Base-by-base conservation (phyloP, 225 moss, liverwort and hornwort species). In the Climacium dendroides region DNA sequence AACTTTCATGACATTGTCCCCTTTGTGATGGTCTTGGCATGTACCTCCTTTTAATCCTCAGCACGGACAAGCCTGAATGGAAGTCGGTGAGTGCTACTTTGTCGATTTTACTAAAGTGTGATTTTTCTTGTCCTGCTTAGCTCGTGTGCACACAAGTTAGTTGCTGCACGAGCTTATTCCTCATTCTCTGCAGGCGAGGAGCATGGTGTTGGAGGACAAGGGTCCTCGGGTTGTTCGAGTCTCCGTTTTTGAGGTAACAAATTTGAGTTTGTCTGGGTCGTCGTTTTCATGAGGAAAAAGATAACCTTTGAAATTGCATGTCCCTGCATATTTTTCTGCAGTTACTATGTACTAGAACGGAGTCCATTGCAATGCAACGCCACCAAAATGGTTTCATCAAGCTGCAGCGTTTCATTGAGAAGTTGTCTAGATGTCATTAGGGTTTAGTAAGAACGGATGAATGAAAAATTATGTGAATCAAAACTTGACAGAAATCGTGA, bases 61-160 rank as follows among this genome's bases (percentile, higher is more conserved):
- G 98, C 80, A 96, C 98, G 87, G 94, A 98, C 89, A 96, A 96
- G 91, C 98, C 98, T 39, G 88, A 92, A 88, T 98, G 98, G 98
- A 96, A 92, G 87, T 95, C 96, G 86, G 98, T 98, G 82, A 92
- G 92, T 92, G 79, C 71, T 91, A 47, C 67, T 59, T 74, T 34
- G 52, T 86, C 50, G 69, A 48, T 76, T 86, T 81, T 26, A 43
- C 63, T 78, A 26, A 80, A 63, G 69, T 58, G 25, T 78, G 47
- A 28, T 28, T 39, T 82, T 87, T 69, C 35, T 77, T 81, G n/a
- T 78, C 41, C 50, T 85, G 72, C 52, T 80, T 79, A 86, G 83
- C 45, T 85, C 53, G 20, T 82, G 62, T 85, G 77, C 71, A 48
- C 45, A 45, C 52, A 74, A 52, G 23, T 79, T 70, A 63, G 52